These are phyloP conservation scores for Xylaria acuta DNA, from an alignment of 495 filamentous ascomycete genomes.

Conservation along the genomic window DNA sequence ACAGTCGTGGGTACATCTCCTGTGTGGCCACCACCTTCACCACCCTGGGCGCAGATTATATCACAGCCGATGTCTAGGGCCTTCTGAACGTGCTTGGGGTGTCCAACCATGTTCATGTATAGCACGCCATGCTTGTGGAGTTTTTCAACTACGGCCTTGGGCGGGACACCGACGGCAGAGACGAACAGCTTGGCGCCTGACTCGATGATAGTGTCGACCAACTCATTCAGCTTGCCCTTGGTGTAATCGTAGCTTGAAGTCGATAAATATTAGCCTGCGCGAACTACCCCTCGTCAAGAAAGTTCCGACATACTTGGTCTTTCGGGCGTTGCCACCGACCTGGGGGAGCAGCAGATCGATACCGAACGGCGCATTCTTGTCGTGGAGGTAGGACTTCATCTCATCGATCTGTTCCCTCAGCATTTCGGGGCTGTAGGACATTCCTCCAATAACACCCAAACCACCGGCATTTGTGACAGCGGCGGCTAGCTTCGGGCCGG, in stretches of 20 bases:
- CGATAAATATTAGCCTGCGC: constrained; percentile 25
- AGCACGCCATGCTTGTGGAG: constrained; percentile 87
- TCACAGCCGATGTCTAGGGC: constrained; percentile 86
- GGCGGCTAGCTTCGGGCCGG: constrained; percentile 94
- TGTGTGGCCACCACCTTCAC: constrained; percentile 91
- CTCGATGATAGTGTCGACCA: constrained; percentile 91
- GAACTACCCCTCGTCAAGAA: background rate
- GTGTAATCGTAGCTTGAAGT: constrained; percentile 93
- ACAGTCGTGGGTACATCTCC: constrained; percentile 88
- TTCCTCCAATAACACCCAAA: constrained; percentile 93
- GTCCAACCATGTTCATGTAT: constrained; percentile 99
- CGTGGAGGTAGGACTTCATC: constrained; percentile 84
- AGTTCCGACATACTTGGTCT: constrained; percentile 77
- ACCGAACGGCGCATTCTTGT: constrained; percentile 99
- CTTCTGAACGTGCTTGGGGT: constrained; percentile 98
- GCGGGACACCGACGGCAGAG: constrained; percentile 93
- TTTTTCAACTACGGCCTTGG: constrained; percentile 83
- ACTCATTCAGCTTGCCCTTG: constrained; percentile 93
- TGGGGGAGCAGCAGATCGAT: constrained; percentile 95
- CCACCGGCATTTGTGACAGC: constrained; percentile 97
- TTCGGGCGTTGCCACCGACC: constrained; percentile 89
- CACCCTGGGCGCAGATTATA: constrained; percentile 92
- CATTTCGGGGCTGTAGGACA: constrained; percentile 98
- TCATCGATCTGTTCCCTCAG: constrained; percentile 92
- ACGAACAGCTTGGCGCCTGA: constrained; percentile 92